Evolutionary conservation across 352 stramenopile species (phyloP).

Genomic region (Globisporangium abappressorium): DNA sequence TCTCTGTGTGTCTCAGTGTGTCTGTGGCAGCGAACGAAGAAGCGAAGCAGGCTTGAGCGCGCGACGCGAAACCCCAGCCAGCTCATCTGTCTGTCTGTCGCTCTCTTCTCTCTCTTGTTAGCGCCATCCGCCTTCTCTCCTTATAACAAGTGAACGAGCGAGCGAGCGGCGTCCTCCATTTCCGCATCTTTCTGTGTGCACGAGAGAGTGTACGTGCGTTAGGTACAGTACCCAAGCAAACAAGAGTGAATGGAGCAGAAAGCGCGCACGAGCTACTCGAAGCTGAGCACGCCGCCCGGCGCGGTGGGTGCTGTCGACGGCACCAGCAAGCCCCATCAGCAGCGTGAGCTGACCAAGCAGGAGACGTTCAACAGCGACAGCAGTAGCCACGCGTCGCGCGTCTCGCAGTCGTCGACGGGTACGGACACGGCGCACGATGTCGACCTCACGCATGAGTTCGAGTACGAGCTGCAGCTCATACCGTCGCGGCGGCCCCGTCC

Average conservation of each 20-base stretch:
- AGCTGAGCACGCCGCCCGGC: slow-evolving; percentile 40
- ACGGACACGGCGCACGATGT: slow-evolving; percentile 14
- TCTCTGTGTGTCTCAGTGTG: neutral
- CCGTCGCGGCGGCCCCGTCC: slow-evolving; percentile 4
- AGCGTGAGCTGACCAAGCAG: slow-evolving; percentile 20
- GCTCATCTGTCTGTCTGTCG: neutral
- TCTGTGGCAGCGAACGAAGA: neutral
- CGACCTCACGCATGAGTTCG: slow-evolving; percentile 19
- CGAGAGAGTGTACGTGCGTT: neutral
- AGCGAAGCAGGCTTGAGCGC: neutral
- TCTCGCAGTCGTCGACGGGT: slow-evolving; percentile 11
- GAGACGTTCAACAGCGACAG: slow-evolving; percentile 42
- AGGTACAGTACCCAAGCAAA: neutral
- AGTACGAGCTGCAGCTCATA: slow-evolving; percentile 18
- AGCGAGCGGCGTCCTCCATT: neutral
- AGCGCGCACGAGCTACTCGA: slow-evolving; percentile 24
- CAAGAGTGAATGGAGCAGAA: neutral
- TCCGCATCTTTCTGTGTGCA: neutral
- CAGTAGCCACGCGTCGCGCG: slow-evolving; percentile 13
- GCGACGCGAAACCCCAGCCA: neutral
- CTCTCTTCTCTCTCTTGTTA: neutral
- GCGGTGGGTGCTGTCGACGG: neutral
- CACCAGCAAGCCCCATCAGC: neutral
- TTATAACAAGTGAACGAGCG: neutral
- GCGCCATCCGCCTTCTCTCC: neutral